Evolutionary conservation across 75 land plant genomes (phyloP), one percentile per base, ranked within the genome.

Genomic region (Adiantum capillusveneris): DNA sequence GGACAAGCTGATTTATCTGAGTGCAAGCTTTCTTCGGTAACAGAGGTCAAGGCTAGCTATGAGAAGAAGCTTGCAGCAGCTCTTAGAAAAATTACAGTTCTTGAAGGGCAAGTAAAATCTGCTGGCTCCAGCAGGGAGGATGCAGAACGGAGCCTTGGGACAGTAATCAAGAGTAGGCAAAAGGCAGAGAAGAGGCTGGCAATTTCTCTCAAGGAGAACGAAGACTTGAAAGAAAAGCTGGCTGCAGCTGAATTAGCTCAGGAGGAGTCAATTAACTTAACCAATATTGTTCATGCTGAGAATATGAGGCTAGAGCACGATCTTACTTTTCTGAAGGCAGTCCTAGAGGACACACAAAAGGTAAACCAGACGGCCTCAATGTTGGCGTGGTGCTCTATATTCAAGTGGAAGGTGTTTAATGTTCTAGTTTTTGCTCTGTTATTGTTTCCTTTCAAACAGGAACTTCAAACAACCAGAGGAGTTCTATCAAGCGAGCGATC

Each of bases 321-420:
- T 64, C 83, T 94, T 44, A 87, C 98, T 34, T 89, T 89, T 52
- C 74, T 89, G 16, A 94, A 84, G 75, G 98, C 98, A 30, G 90
- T 94, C 49, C 59, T 89, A 42, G 96, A 94, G 57, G 98, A 89
- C 49, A 90, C 98, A 14, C 96, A 94, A 42, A 94, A 84, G 98
- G 98, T 86, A 60, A 22, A 39, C 6, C 30, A 9, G 41, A 48
- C 14, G n/a, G 25, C 1, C 69, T 24, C 25, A 1, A 13, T 11
- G 43, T 9, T 58, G 9, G 12, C 1, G 30, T 31, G 1, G 64
- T 36, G 44, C 34, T 2, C 9, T 19, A 22, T 30, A 41, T 28
- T 31, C 21, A 27, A 17, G 11, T 19, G 14, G 17, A 6, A 24
- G 1, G 21, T 37, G 13, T 13, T 59, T 42, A 27, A 21, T 3